These are phyloP conservation scores for Ophiostoma perfectum DNA, from an alignment of 2,329 filamentous ascomycete genomes.

Conservation along the genomic window DNA sequence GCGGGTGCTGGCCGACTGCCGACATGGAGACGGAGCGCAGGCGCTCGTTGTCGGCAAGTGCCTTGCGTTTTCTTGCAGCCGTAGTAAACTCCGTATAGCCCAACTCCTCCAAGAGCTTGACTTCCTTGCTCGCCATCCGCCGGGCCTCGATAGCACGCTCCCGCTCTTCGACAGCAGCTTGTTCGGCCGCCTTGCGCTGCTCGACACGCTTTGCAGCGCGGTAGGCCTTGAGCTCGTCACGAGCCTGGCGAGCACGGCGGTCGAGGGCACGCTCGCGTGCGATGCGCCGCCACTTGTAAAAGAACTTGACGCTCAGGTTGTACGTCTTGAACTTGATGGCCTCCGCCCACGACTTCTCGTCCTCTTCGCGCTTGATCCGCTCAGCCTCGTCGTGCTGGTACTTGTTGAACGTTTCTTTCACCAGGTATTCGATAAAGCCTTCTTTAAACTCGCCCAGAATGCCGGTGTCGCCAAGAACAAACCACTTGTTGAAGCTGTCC, in stretches of 20 bases:
- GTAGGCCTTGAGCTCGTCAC: conserved; percentile 44
- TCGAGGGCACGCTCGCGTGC: conserved; percentile 46
- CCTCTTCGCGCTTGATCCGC: conserved; percentile 43
- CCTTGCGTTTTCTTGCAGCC: conserved; percentile 23
- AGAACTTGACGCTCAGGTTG: conserved; percentile 49
- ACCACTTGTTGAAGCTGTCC: conserved; percentile 50
- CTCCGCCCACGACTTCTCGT: conserved; percentile 42
- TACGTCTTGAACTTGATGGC: conserved; percentile 46
- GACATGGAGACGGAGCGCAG: conserved; percentile 15
- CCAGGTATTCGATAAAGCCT: conserved; percentile 42
- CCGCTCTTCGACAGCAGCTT: conserved; percentile 34
- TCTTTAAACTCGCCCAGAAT: conserved; percentile 48
- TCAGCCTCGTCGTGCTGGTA: conserved; percentile 40
- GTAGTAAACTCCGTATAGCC: conserved; percentile 22
- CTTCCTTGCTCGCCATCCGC: conserved; percentile 29
- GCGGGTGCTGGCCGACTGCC: conserved; percentile 22
- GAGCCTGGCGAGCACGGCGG: conserved; percentile 47
- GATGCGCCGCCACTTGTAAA: conserved; percentile 51
- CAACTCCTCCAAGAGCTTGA: conserved; percentile 24
- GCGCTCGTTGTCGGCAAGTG: conserved; percentile 25
- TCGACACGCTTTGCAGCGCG: conserved; percentile 32
- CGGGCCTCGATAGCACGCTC: conserved; percentile 23
- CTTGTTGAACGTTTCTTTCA: conserved; percentile 39
- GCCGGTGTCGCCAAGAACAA: conserved; percentile 49
- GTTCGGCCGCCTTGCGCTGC: conserved; percentile 34